Conservation (phyloP, 2,329 filamentous ascomycete genomes). For the Leptographium procerum region DNA sequence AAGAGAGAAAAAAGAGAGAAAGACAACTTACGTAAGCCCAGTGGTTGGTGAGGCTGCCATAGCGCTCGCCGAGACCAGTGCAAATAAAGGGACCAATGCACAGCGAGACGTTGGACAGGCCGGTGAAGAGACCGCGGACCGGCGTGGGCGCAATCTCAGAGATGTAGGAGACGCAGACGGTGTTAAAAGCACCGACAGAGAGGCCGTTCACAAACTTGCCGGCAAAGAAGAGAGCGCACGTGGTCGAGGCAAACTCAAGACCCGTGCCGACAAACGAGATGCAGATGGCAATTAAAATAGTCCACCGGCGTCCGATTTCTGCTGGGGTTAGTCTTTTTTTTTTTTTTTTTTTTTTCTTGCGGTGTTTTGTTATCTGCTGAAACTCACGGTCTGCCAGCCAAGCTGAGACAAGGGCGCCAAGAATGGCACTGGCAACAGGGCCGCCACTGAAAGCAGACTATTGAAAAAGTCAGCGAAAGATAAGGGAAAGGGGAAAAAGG, state of each 20-base stretch:
- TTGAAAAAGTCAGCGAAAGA: not conserved
- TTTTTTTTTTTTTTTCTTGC: accelerated
- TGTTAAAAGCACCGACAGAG: slow-evolving; percentile 11
- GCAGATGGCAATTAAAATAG: slow-evolving; percentile 18
- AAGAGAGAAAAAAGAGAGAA: not conserved
- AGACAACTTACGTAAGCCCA: slow-evolving; percentile 6
- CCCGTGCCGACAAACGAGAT: slow-evolving; percentile 22
- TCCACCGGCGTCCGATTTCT: slow-evolving; percentile 19
- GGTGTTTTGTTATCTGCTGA: too few species aligned
- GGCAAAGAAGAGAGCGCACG: slow-evolving; percentile 24
- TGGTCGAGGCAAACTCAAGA: slow-evolving; percentile 24
- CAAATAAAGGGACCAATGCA: slow-evolving; percentile 13
- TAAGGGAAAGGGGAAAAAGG: not conserved
- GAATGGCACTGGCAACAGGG: slow-evolving; percentile 19
- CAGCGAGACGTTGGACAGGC: slow-evolving; percentile 12
- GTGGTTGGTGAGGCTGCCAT: slow-evolving; percentile 9
- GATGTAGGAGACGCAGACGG: slow-evolving; percentile 12
- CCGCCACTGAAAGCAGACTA: slow-evolving; percentile 9
- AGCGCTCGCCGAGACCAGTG: slow-evolving; percentile 14
- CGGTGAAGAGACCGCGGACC: slow-evolving; percentile 15
- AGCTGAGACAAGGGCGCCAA: slow-evolving; percentile 20
- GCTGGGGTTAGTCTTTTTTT: slow-evolving; percentile 5
- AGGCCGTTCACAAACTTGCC: slow-evolving; percentile 28
- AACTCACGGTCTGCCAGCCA: slow-evolving; percentile 3
- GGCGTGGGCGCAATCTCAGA: slow-evolving; percentile 11